phyloP scores from a whole-genome alignment of 1,284 basidiomycete species.

The Irpex rosettiformis region DNA sequence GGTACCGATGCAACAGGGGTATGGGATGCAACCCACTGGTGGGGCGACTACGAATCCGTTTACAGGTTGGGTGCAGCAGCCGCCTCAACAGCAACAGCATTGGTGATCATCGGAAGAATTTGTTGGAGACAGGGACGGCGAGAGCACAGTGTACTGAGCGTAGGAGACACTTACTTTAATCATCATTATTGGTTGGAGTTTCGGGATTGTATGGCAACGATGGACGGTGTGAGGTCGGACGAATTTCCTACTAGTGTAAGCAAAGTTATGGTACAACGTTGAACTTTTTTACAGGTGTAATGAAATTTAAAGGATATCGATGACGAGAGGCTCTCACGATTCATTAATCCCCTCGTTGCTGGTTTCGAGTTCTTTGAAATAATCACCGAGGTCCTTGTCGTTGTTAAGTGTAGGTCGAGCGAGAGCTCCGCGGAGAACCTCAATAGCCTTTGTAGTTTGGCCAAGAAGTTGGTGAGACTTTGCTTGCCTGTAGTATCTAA shows the following conservation, averaged over 20 bases:
- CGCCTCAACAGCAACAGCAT: slow-evolving; percentile 15
- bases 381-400: slow-evolving; percentile 20
- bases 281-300: too few relatives aligned
- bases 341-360: not conserved
- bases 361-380: slow-evolving; percentile 14
- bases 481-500: slow-evolving; percentile 24
- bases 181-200: too few relatives aligned
- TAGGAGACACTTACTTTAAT: not conserved
- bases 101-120: slow-evolving; percentile 3
- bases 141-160: not conserved
- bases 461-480: slow-evolving; percentile 19
- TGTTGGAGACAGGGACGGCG: not conserved
- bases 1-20: slow-evolving; percentile 8
- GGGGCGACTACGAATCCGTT: slow-evolving; percentile 24
- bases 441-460: slow-evolving; percentile 13
- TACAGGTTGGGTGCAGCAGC: slow-evolving; percentile 26
- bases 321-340: not conserved
- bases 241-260: not conserved
- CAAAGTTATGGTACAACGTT: too few relatives aligned
- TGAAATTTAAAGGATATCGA: not conserved
- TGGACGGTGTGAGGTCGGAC: not conserved
- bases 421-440: slow-evolving; percentile 17
- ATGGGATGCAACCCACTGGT: not conserved
- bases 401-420: slow-evolving; percentile 10
- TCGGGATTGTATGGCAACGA: too few relatives aligned